A percentile compares a stretch with the other conserved stretches of the same genome.
phyloP scores from a whole-genome alignment of 2,329 filamentous ascomycete species.

The Leptographium flavum region DNA sequence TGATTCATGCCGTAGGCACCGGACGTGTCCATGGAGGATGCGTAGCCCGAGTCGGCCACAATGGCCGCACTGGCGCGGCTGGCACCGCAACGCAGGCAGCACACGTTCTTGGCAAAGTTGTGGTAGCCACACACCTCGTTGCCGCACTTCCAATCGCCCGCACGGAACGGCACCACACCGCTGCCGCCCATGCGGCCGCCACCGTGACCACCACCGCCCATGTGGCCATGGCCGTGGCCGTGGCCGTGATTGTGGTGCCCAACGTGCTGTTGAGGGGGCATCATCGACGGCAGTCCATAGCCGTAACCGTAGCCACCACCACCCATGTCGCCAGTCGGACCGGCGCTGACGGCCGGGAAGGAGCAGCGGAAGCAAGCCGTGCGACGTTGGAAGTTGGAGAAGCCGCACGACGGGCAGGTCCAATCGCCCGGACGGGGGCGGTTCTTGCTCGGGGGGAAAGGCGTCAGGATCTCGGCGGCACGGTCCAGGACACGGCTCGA shows the following conservation, averaged over 20 bases:
- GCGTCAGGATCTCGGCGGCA: constrained; percentile 87
- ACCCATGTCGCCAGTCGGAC: constrained; percentile 49
- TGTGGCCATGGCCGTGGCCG: constrained; percentile 39
- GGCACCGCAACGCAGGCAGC: constrained; percentile 89
- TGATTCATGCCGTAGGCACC: constrained; percentile 76
- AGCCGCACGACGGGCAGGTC: constrained; percentile 97
- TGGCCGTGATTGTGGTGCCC: constrained; percentile 33
- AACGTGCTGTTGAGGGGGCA: constrained; percentile 54
- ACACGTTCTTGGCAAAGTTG: constrained; percentile 99
- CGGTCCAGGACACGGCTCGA: constrained; percentile 94
- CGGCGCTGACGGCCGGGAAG: constrained; percentile 83
- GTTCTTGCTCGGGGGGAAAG: constrained; percentile 98
- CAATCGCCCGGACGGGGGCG: constrained; percentile 92
- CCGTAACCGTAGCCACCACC: constrained; percentile 47
- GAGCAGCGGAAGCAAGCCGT: constrained; percentile 98
- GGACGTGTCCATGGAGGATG: constrained; percentile 75
- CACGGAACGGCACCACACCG: constrained; percentile 88
- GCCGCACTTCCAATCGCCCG: constrained; percentile 97
- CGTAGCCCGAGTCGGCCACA: constrained; percentile 84
- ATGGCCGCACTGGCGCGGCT: constrained; percentile 88
- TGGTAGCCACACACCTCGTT: constrained; percentile 96
- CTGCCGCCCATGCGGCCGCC: constrained; percentile 69
- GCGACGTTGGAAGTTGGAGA: constrained; percentile 97
- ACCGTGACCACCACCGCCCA: constrained; percentile 47
- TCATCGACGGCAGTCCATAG: constrained; percentile 60